Base-by-base conservation (phyloP, 139 green algal genomes). In the Tetradesmus obliquus region DNA sequence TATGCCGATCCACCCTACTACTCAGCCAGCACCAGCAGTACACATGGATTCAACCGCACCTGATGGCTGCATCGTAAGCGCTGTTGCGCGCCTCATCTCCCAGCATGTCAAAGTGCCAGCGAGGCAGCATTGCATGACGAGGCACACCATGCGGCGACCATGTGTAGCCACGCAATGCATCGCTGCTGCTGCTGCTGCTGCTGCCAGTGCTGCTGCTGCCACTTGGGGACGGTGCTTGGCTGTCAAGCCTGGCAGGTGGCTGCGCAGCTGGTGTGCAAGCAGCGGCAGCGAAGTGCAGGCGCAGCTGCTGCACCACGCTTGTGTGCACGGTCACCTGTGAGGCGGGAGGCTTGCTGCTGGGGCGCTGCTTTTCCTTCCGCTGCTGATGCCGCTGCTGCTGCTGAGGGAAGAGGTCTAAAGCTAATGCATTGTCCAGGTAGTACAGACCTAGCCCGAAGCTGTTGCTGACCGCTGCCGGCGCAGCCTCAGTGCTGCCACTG, bases 81-180 rank as follows among this genome's bases (percentile, higher is more conserved):
- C 62, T 82, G 90, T 98, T 98, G 55, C 97, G 91, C 51, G 92
- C 79, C 4, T 89, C 20, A 92, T 98, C 97, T 82, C 92, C 89
- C 17, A 98, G 89, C 97, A 98, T 98, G 91, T 98, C 96, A 87
- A 96, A 98, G 91, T 98, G 97, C 97, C 97, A 98, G n/a, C 93
- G 89, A 0, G 97, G 96, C 1, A 97, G 79, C 13, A 93, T 92
- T 1, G 95, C 95, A 69, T 98, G 97, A 9, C 93, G 93, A 0
- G 95, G 93, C 6, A 93, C 3, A 5, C 62, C 62, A 55, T 82
- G 55, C n/a, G 88, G 79, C 5, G 17, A 55, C 88, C 57, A 90
- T 13, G 24, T 90, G 12, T 20, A 89, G 15, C 62, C 17, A 13
- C 5, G 24, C 7, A 17, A 0, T 1, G 20, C 20, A 45, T 45